A percentile compares a stretch with the other conserved stretches of the same genome.
Evolutionary conservation across 2,329 filamentous ascomycete species (phyloP).

Genomic region (Clarireedia homoeocarpa): DNA sequence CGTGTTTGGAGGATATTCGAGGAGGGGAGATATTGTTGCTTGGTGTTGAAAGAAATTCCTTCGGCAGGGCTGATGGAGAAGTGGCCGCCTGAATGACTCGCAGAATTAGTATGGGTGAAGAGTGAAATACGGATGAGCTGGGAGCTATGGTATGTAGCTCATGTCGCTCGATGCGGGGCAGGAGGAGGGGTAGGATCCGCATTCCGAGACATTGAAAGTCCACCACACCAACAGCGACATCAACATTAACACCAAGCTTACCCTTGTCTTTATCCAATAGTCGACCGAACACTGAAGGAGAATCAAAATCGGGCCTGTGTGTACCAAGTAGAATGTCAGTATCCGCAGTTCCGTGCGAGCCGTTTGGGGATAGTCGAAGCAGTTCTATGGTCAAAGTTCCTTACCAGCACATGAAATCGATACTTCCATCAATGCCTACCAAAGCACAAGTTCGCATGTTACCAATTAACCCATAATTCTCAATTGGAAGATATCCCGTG

Average conservation of each 20-base stretch:
- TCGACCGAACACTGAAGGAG: constrained; percentile 66
- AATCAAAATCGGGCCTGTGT: constrained; percentile 67
- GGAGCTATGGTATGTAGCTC: neutral
- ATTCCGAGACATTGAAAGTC: neutral
- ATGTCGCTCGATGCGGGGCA: neutral
- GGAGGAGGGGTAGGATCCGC: neutral
- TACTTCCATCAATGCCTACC: constrained; percentile 64
- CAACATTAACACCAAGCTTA: neutral
- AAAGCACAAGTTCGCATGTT: constrained; percentile 74
- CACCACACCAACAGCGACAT: neutral
- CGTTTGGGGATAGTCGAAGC: neutral
- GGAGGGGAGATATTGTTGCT: constrained; percentile 70
- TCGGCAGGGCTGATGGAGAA: constrained; percentile 57
- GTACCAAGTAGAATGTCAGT: neutral
- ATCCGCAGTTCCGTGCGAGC: neutral
- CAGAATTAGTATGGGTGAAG: constrained; percentile 3
- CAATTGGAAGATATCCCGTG: constrained; percentile 41
- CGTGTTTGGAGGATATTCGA: constrained; percentile 70
- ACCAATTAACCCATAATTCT: constrained; percentile 73
- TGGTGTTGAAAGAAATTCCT: constrained; percentile 53
- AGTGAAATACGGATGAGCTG: neutral
- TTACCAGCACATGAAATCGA: constrained; percentile 74
- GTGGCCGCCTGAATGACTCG: constrained; percentile 46
- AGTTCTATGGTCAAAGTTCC: constrained; percentile 15
- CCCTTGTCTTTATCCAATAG: constrained; percentile 62